Conservation (phyloP, 257 asterid genomes). For the Handroanthus guayacan region DNA sequence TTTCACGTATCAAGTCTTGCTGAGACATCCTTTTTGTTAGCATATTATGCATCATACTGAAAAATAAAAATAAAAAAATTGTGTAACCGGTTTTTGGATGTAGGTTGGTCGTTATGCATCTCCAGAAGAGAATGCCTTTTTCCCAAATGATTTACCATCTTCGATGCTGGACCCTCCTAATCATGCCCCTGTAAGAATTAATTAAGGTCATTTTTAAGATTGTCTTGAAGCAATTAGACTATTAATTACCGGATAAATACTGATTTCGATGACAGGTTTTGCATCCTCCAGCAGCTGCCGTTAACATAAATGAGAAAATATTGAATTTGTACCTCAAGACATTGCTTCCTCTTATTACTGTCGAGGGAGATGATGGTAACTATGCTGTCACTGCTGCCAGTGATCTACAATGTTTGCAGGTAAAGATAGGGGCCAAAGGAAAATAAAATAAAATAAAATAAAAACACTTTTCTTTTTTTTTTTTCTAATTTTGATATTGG, state of each 20-base stretch:
- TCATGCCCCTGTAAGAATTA: slow-evolving; percentile 44
- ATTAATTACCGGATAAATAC: not conserved
- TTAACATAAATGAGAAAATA: slow-evolving; percentile 71
- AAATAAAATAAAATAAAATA: not conserved
- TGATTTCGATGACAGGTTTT: slow-evolving; percentile 49
- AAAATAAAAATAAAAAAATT: no score
- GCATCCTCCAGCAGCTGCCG: slow-evolving; percentile 68
- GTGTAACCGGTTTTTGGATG: no score
- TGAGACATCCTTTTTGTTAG: no score
- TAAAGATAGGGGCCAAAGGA: slow-evolving; percentile 9
- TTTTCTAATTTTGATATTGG: no score
- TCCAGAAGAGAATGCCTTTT: slow-evolving; percentile 81
- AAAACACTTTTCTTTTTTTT: not conserved
- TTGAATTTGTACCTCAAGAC: slow-evolving; percentile 58
- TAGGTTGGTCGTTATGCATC: slow-evolving; percentile 80
- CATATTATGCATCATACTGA: no score
- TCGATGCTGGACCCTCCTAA: slow-evolving; percentile 50
- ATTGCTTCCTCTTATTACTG: slow-evolving; percentile 65
- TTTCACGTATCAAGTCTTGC: no score
- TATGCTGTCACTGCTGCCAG: slow-evolving; percentile 59
- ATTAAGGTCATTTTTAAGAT: not conserved
- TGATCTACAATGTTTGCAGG: slow-evolving; percentile 88
- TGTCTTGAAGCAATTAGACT: not conserved
- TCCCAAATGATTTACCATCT: slow-evolving; percentile 57
- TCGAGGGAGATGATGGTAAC: slow-evolving; percentile 56